These are phyloP conservation scores for Fusarium palustre DNA, from an alignment of 2,329 filamentous ascomycete genomes.

Conservation along the genomic window DNA sequence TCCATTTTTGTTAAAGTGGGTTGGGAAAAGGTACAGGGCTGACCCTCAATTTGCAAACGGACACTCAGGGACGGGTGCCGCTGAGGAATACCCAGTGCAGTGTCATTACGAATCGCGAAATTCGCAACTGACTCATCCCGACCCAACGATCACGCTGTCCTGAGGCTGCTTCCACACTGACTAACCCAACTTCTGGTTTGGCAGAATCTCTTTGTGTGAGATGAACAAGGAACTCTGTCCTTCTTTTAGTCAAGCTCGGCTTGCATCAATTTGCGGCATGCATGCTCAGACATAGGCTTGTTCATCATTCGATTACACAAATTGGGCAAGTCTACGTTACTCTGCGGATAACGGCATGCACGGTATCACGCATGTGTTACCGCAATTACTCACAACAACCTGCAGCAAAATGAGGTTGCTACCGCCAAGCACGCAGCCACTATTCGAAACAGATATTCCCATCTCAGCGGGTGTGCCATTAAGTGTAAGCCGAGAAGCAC, in stretches of 20 bases:
- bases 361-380: not conserved
- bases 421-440: not conserved
- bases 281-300: not conserved
- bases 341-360: not conserved
- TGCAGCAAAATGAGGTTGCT: not conserved
- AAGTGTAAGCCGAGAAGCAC: not conserved
- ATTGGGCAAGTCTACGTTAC: not conserved
- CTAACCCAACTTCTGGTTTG: not conserved
- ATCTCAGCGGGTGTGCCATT: not conserved
- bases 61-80: not conserved
- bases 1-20: not conserved
- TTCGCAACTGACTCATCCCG: not conserved
- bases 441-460: not conserved
- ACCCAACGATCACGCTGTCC: not conserved
- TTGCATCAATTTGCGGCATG: not conserved
- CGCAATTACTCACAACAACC: not conserved
- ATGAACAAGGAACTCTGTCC: not conserved
- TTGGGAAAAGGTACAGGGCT: slow-evolving; percentile 20
- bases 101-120: not conserved
- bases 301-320: not conserved
- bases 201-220: not conserved
- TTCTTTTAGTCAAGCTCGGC: not conserved
- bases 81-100: not conserved
- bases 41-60: slow-evolving; percentile 20
- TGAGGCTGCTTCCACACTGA: not conserved